A percentile compares a stretch with the other conserved stretches of the same genome.
phyloP scores from a whole-genome alignment of 495 filamentous ascomycete species.

The Elaphomyces granulatus region DNA sequence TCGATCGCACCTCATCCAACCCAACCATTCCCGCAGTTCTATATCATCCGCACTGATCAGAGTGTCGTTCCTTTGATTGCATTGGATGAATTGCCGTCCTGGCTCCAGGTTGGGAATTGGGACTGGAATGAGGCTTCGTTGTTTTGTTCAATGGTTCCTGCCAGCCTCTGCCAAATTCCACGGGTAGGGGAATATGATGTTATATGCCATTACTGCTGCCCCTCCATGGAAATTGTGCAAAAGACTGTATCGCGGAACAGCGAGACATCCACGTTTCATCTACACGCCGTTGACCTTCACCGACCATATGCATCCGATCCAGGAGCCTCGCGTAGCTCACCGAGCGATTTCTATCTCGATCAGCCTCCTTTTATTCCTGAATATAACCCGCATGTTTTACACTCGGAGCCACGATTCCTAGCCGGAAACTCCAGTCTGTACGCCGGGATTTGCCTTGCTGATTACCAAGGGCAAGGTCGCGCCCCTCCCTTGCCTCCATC shows the following conservation, averaged over 20 bases:
- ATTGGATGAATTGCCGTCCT: slow-evolving; percentile 25
- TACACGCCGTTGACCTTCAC: too few relatives aligned
- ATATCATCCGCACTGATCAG: slow-evolving; percentile 20
- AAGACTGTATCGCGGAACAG: background rate
- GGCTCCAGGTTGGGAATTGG: slow-evolving; percentile 20
- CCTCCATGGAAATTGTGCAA: slow-evolving; percentile 16
- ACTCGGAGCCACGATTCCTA: too few relatives aligned
- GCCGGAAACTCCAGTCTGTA: too few relatives aligned
- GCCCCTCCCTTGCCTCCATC: too few relatives aligned
- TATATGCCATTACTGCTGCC: slow-evolving; percentile 22
- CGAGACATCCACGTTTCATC: background rate
- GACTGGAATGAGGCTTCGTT: slow-evolving; percentile 9
- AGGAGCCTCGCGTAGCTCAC: too few relatives aligned
- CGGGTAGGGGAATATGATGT: slow-evolving; percentile 27
- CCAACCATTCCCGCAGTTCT: slow-evolving; percentile 22
- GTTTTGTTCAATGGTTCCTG: slow-evolving; percentile 13
- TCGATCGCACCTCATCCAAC: background rate
- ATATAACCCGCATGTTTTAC: too few relatives aligned
- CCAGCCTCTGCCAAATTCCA: slow-evolving; percentile 10
- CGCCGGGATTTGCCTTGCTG: too few relatives aligned
- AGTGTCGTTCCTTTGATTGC: slow-evolving; percentile 19
- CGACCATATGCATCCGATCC: too few relatives aligned
- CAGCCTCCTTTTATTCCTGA: too few relatives aligned
- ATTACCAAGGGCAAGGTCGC: too few relatives aligned
- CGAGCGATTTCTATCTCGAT: too few relatives aligned